A percentile compares a stretch with the other conserved stretches of the same genome.
Evolutionary conservation across 805 yeast species (phyloP).

Genomic region (Gaillardinia entomophila): DNA sequence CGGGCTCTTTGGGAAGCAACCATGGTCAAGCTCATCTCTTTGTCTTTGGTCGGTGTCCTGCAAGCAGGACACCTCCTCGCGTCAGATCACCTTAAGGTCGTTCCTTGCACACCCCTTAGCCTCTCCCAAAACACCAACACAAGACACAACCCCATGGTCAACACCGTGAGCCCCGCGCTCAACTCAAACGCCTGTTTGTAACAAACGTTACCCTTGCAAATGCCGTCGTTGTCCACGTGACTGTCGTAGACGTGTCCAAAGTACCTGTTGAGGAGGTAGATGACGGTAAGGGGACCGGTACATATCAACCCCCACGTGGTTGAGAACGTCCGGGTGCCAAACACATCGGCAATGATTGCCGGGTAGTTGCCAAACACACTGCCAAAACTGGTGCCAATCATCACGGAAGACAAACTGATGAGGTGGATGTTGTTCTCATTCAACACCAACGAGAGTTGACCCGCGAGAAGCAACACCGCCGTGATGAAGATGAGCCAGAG

Average conservation of each 20-base stretch:
- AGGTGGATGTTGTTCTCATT: constrained; percentile 17
- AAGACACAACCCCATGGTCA: constrained; percentile 16
- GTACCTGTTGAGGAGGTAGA: constrained; percentile 47
- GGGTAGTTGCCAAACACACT: constrained; percentile 70
- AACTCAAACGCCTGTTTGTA: constrained; percentile 31
- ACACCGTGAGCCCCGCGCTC: constrained; percentile 23
- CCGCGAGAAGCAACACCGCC: constrained; percentile 26
- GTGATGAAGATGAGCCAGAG: constrained; percentile 57
- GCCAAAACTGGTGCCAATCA: constrained; percentile 66
- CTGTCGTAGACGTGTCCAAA: constrained; percentile 53
- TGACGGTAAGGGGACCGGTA: constrained; percentile 58
- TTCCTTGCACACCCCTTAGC: too few relatives aligned
- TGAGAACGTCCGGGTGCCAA: constrained; percentile 63
- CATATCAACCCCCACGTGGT: constrained; percentile 74
- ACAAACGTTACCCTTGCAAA: constrained; percentile 34
- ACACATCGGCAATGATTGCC: constrained; percentile 65
- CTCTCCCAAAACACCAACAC: too few relatives aligned
- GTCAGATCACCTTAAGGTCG: too few relatives aligned
- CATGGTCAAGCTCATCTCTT: too few relatives aligned
- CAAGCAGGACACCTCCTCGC: too few relatives aligned
- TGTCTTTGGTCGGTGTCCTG: too few relatives aligned
- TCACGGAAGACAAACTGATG: constrained; percentile 44
- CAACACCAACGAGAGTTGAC: constrained; percentile 30
- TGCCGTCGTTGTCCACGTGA: constrained; percentile 33
- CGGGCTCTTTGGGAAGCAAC: too few relatives aligned